phyloP scores from a whole-genome alignment of 73 alveolate species.

The Tetrahymena borealis region DNA sequence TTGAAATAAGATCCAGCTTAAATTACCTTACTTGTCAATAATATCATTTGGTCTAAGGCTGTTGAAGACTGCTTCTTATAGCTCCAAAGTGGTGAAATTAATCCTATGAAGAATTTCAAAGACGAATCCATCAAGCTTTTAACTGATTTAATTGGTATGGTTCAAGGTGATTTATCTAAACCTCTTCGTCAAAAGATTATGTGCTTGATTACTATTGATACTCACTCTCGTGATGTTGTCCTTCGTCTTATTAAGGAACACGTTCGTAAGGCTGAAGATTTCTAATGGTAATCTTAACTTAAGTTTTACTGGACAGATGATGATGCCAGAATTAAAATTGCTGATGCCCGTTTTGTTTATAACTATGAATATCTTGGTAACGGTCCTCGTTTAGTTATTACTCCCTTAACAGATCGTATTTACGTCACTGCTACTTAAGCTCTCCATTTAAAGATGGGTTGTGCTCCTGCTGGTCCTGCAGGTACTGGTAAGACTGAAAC shows the following conservation, averaged over 20 bases:
- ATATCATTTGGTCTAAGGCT: slow-evolving; percentile 76
- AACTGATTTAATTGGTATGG: slow-evolving; percentile 85
- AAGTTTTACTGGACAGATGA: slow-evolving; percentile 90
- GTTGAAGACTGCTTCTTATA: slow-evolving; percentile 79
- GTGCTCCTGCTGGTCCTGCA: slow-evolving; percentile 99
- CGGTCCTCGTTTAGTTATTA: slow-evolving; percentile 99
- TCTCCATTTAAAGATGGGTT: slow-evolving; percentile 99
- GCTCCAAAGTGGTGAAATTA: slow-evolving; percentile 56
- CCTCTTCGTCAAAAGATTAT: slow-evolving; percentile 93
- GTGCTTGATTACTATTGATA: slow-evolving; percentile 99
- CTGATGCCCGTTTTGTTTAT: slow-evolving; percentile 96
- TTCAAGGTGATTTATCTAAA: slow-evolving; percentile 86
- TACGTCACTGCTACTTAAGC: slow-evolving; percentile 99
- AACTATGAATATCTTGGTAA: slow-evolving; percentile 99
- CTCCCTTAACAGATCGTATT: slow-evolving; percentile 99
- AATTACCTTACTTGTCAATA: slow-evolving; percentile 86
- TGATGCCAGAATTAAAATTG: slow-evolving; percentile 85
- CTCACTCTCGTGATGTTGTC: slow-evolving; percentile 99
- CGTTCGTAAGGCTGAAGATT: slow-evolving; percentile 92
- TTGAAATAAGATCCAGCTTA: slow-evolving; percentile 90
- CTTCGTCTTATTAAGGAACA: slow-evolving; percentile 82
- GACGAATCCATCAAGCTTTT: slow-evolving; percentile 73
- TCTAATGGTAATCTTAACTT: slow-evolving; percentile 99
- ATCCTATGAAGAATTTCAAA: slow-evolving; percentile 68
- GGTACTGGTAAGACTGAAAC: slow-evolving; percentile 99